Evolutionary conservation across 306 rosid genomes (phyloP), one percentile per base, ranked within the genome.

Genomic region (Ormosia emarginata): DNA sequence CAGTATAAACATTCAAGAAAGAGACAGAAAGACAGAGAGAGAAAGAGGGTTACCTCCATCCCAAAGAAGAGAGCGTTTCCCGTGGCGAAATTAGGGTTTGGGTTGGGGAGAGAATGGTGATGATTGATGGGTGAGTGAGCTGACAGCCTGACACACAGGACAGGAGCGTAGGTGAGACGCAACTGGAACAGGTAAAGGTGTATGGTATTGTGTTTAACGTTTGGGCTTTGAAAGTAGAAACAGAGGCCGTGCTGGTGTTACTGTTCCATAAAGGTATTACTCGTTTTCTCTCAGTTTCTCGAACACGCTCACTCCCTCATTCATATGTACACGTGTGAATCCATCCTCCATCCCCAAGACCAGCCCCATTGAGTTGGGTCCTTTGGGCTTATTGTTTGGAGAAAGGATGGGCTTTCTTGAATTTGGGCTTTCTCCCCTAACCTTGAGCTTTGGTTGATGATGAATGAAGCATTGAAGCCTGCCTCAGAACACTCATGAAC

Each of bases 11-110:
- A 71, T 71, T 17, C 18, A n/a, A 30, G 61, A 17, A 29, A 57
- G 77, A 56, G 8, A n/a, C n/a, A n/a, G n/a, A n/a, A n/a, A 39
- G 40, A 58, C 6, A 10, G 47, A 58, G 44, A 18, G 61, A 55
- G 79, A 72, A 43, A 39, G 40, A 13, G 67, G 32, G 33, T 49
- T 91, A 94, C 99, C 96, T 92, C 91, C 98, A 93, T 95, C 61
- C 53, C 34, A 79, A 57, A 66, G 72, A 85, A 79, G 83, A 62
- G 79, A 50, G 86, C 44, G 85, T 87, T 87, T 0, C 89, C 91
- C 53, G 93, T 79, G 84, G 84, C 29, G 82, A 86, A 85, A 76
- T 79, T 83, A 61, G 85, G 88, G 87, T 47, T 74, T 15, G 41
- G 41, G 5, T 37, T 37, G 57, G 83, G 64, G 65, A 75, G 74